phyloP scores from a whole-genome alignment of 139 green algal genomes.

The Coccomyxa sp. region DNA sequence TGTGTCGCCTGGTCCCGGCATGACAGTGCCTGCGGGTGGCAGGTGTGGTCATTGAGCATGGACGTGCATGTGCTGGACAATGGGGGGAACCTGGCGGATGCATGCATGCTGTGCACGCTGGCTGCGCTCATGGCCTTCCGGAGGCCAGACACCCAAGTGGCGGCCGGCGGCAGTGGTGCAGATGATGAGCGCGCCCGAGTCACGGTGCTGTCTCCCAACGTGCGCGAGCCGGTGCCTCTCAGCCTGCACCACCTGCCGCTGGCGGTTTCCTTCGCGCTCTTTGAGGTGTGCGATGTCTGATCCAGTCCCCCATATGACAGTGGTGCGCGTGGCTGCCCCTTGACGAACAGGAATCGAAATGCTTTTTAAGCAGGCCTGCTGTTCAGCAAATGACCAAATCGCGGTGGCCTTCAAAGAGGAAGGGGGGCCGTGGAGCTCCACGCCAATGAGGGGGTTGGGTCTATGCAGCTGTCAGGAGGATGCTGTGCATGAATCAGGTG shows the following conservation, averaged over 20 bases:
- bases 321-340: too few relatives aligned
- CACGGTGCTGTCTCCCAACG: constrained; percentile 49
- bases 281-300: constrained; percentile 42
- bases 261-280: constrained; percentile 75
- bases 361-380: too few relatives aligned
- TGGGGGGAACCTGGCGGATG: constrained; percentile 80
- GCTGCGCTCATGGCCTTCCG: constrained; percentile 74
- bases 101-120: constrained; percentile 62
- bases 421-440: too few relatives aligned
- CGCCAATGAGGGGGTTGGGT: too few relatives aligned
- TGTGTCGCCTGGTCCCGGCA: too few relatives aligned
- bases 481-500: too few relatives aligned
- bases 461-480: too few relatives aligned
- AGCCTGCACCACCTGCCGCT: constrained; percentile 86
- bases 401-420: too few relatives aligned
- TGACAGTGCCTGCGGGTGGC: neutral
- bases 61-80: constrained; percentile 77
- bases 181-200: constrained; percentile 36
- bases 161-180: constrained; percentile 25
- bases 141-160: constrained; percentile 62
- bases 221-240: constrained; percentile 75
- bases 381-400: too few relatives aligned
- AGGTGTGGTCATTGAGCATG: constrained; percentile 76
- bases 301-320: too few relatives aligned
- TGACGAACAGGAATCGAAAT: too few relatives aligned